A percentile compares a stretch with the other conserved stretches of the same genome.
Evolutionary conservation across 1,284 basidiomycete species (phyloP).

Genomic region (Schizophyllum commune): DNA sequence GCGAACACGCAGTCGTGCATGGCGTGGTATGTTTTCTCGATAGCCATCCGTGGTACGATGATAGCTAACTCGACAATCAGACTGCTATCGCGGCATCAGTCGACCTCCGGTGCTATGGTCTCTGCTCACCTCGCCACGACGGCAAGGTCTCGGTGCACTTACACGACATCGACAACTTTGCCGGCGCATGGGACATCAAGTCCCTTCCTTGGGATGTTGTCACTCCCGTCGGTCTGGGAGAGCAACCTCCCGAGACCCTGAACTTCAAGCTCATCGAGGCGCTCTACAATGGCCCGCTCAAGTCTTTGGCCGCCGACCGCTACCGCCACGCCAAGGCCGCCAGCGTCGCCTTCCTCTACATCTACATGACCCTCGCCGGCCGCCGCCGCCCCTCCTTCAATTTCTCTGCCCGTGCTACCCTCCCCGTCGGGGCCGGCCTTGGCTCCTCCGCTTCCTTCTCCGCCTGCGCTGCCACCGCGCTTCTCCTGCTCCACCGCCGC

Average conservation of each 20-base stretch:
- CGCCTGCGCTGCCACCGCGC: slow-evolving; percentile 74
- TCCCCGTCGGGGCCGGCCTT: slow-evolving; percentile 97
- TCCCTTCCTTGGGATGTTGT: slow-evolving; percentile 84
- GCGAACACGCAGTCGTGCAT: slow-evolving; percentile 98
- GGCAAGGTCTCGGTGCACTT: slow-evolving; percentile 73
- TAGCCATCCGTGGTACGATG: neutral
- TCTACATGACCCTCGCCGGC: slow-evolving; percentile 73
- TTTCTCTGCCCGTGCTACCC: slow-evolving; percentile 82
- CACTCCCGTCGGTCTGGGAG: slow-evolving; percentile 42
- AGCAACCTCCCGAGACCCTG: slow-evolving; percentile 57
- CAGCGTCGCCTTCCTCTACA: slow-evolving; percentile 83
- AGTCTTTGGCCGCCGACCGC: slow-evolving; percentile 29
- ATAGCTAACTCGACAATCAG: slow-evolving; percentile 26
- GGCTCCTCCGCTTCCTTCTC: slow-evolving; percentile 97
- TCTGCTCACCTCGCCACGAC: slow-evolving; percentile 71
- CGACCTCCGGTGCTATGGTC: slow-evolving; percentile 91
- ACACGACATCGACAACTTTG: slow-evolving; percentile 73
- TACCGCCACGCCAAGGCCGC: slow-evolving; percentile 57
- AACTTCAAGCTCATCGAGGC: slow-evolving; percentile 67
- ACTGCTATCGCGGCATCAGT: slow-evolving; percentile 95
- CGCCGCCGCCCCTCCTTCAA: slow-evolving; percentile 55
- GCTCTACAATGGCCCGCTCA: slow-evolving; percentile 48
- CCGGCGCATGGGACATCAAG: slow-evolving; percentile 75
- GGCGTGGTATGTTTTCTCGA: slow-evolving; percentile 68
- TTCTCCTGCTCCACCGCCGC: slow-evolving; percentile 68